A percentile compares a stretch with the other conserved stretches of the same genome.
These are phyloP conservation scores for Yarrowia osloensis DNA, from an alignment of 805 yeast species.

Conservation along the genomic window DNA sequence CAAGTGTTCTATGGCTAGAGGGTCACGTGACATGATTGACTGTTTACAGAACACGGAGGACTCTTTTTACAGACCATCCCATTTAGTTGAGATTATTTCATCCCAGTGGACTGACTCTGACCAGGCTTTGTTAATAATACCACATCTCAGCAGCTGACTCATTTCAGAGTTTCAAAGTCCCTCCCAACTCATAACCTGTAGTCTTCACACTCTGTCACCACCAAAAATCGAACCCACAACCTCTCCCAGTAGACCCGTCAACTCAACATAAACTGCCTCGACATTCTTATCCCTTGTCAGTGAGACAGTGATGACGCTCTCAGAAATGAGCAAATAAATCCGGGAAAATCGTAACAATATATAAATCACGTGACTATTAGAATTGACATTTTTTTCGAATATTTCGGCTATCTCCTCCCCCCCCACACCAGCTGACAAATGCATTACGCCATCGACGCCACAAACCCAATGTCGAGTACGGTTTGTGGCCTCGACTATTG, in stretches of 20 bases:
- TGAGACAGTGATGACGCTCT: neutral
- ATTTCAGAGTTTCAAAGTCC: too few relatives aligned
- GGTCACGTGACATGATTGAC: too few relatives aligned
- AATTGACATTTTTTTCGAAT: neutral
- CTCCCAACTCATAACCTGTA: neutral
- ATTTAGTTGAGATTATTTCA: too few relatives aligned
- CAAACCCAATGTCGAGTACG: neutral
- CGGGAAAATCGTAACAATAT: neutral
- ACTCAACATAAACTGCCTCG: neutral
- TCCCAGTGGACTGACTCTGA: too few relatives aligned
- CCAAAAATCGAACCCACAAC: too few relatives aligned
- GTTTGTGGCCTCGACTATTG: neutral
- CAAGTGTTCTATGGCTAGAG: too few relatives aligned
- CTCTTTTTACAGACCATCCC: too few relatives aligned
- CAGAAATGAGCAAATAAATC: neutral
- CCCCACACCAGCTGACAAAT: too few relatives aligned
- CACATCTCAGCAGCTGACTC: too few relatives aligned
- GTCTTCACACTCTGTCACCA: too few relatives aligned
- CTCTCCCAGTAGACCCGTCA: neutral
- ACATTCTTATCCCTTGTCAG: neutral
- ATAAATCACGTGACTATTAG: neutral
- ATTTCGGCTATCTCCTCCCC: neutral
- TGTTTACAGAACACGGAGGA: too few relatives aligned
- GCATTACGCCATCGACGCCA: slow-evolving; percentile 20
- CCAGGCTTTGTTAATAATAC: too few relatives aligned